Conservation (phyloP, 208 protist genomes). For the Trypanosoma congolense region DNA sequence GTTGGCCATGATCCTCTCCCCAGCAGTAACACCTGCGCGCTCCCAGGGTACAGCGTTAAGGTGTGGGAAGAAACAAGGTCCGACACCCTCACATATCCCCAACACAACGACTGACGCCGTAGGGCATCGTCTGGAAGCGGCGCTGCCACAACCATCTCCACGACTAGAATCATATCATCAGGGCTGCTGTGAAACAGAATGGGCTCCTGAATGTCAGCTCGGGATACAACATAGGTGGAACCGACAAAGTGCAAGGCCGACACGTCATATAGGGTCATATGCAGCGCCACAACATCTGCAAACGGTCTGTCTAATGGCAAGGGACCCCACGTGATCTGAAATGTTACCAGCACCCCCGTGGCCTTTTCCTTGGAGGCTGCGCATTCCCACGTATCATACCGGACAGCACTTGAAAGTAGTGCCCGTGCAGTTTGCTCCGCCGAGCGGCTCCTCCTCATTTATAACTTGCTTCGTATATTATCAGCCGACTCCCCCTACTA, state of each 20-base stretch:
- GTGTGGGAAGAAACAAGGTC: slow-evolving; percentile 9
- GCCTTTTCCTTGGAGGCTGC: slow-evolving; percentile 36
- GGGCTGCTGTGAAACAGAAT: slow-evolving; percentile 52
- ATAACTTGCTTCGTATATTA: not conserved
- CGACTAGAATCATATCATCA: slow-evolving; percentile 46
- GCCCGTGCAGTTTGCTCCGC: slow-evolving; percentile 80
- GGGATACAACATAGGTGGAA: slow-evolving; percentile 49
- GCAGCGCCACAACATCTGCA: slow-evolving; percentile 38
- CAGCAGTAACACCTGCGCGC: slow-evolving; percentile 65
- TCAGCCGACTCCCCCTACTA: too few relatives aligned
- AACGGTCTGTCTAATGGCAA: slow-evolving; percentile 14
- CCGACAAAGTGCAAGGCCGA: slow-evolving; percentile 55
- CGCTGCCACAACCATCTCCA: slow-evolving; percentile 51
- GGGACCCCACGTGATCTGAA: slow-evolving; percentile 28
- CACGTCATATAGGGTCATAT: slow-evolving; percentile 69
- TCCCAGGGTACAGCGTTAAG: slow-evolving; percentile 47
- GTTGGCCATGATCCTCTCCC: slow-evolving; percentile 53
- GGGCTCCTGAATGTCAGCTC: slow-evolving; percentile 23
- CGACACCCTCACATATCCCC: slow-evolving; percentile 43
- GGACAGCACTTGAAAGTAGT: slow-evolving; percentile 78
- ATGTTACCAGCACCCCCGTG: slow-evolving; percentile 29
- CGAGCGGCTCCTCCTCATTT: slow-evolving; percentile 39
- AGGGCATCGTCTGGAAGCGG: slow-evolving; percentile 13
- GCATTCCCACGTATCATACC: slow-evolving; percentile 84
- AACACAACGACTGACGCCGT: slow-evolving; percentile 50